Percentiles rank a stretch among this genome's conserved stretches.
These are phyloP conservation scores for Brasenia schreberi DNA, from an alignment of 164 flowering plant genomes.

Conservation along the genomic window DNA sequence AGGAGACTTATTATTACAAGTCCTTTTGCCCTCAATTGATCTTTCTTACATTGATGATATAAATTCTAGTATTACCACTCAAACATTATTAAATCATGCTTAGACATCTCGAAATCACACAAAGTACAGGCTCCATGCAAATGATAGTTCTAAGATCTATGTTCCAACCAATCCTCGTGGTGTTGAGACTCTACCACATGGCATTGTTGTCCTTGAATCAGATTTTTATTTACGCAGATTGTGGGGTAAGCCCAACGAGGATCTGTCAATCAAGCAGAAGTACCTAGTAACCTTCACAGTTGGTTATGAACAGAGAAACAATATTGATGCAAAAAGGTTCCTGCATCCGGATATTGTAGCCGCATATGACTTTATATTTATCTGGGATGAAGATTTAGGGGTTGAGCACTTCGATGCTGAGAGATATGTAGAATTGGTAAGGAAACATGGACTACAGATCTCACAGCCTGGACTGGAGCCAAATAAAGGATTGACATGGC, in stretches of 20 bases:
- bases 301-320: slow-evolving; percentile 44
- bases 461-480: too few relatives aligned
- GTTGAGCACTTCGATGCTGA: too few relatives aligned
- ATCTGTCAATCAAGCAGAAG: too few relatives aligned
- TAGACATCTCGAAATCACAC: slow-evolving; percentile 11
- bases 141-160: slow-evolving; percentile 56
- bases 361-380: slow-evolving; percentile 78
- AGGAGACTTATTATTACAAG: slow-evolving; percentile 51
- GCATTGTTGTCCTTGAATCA: slow-evolving; percentile 58
- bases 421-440: too few relatives aligned
- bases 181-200: slow-evolving; percentile 79
- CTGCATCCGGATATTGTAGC: slow-evolving; percentile 94
- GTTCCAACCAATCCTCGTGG: slow-evolving; percentile 86
- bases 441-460: too few relatives aligned
- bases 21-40: slow-evolving; percentile 23
- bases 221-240: slow-evolving; percentile 70
- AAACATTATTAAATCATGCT: slow-evolving; percentile 13
- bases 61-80: slow-evolving; percentile 15
- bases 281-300: too few relatives aligned
- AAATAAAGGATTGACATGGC: too few relatives aligned
- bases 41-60: slow-evolving; percentile 19
- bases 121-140: slow-evolving; percentile 10
- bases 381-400: too few relatives aligned
- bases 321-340: slow-evolving; percentile 86
- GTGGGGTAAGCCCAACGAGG: slow-evolving; percentile 90